These are phyloP conservation scores for Hypericum androsaemum DNA, from an alignment of 345 rosid genomes.

Conservation along the genomic window DNA sequence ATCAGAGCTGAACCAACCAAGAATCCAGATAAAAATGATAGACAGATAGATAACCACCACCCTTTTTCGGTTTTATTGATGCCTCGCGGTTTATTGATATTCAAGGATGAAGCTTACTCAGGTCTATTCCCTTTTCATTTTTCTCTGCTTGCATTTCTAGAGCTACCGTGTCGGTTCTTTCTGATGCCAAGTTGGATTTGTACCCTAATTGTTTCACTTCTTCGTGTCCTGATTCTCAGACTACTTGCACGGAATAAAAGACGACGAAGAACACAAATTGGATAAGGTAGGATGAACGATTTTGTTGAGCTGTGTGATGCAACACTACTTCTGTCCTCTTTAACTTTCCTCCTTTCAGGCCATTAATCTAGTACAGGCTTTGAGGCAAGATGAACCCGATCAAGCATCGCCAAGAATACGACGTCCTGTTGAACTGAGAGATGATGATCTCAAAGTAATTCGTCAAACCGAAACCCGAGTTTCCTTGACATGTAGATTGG, in stretches of 20 bases:
- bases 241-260: conserved; percentile 72
- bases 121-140: conserved; percentile 14
- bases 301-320: not conserved
- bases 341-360: conserved; percentile 21
- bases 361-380: conserved; percentile 39
- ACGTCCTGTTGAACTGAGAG: conserved; percentile 16
- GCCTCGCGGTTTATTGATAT: conserved; percentile 79
- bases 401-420: conserved; percentile 9
- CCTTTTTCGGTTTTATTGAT: conserved; percentile 59
- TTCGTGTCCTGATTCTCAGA: conserved; percentile 31
- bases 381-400: conserved; percentile 1
- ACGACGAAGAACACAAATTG: conserved; percentile 35
- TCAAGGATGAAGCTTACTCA: conserved; percentile 67
- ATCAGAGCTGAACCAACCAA: not conserved
- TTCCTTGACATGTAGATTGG: conserved; percentile 68
- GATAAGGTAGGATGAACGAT: conserved; percentile 30
- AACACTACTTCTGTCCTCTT: not conserved
- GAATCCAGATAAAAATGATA: too few relatives aligned
- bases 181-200: not conserved
- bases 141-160: not conserved
- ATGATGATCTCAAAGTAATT: conserved; percentile 24
- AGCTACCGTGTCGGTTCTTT: not conserved
- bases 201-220: not conserved
- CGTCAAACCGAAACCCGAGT: conserved; percentile 40
- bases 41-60: conserved; percentile 21